phyloP scores from a whole-genome alignment of 345 rosid species.

The Eucalyptus guilfoylei region DNA sequence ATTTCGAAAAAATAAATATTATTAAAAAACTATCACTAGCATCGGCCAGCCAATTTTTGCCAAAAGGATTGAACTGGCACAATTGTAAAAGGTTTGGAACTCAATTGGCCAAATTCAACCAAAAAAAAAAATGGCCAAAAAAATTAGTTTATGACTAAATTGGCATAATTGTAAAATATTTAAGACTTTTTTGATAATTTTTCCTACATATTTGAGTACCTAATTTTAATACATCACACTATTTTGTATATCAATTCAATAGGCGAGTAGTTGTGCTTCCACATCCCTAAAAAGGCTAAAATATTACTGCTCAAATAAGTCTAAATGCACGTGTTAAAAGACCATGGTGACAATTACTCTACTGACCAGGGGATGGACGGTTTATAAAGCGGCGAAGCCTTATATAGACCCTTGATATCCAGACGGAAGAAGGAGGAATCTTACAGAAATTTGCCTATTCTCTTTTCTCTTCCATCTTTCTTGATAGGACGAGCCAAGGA shows the following conservation, averaged over 20 bases:
- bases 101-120: too few species aligned
- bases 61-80: too few species aligned
- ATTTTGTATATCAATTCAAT: neutral
- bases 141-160: too few species aligned
- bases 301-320: neutral
- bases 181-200: too few species aligned
- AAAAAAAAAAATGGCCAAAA: too few species aligned
- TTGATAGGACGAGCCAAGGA: neutral
- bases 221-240: neutral
- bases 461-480: neutral
- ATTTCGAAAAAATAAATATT: too few species aligned
- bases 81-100: rapidly evolving
- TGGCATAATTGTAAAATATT: too few species aligned
- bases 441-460: neutral
- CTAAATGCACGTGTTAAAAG: neutral
- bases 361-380: neutral
- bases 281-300: neutral
- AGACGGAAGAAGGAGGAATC: neutral
- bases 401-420: neutral
- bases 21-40: rapidly evolving
- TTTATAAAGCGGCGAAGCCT: neutral
- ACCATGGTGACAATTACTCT: neutral
- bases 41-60: too few species aligned
- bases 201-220: neutral
- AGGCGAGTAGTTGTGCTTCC: neutral